Conservation (phyloP, 352 stramenopile genomes). For the Pythium aquatile region DNA sequence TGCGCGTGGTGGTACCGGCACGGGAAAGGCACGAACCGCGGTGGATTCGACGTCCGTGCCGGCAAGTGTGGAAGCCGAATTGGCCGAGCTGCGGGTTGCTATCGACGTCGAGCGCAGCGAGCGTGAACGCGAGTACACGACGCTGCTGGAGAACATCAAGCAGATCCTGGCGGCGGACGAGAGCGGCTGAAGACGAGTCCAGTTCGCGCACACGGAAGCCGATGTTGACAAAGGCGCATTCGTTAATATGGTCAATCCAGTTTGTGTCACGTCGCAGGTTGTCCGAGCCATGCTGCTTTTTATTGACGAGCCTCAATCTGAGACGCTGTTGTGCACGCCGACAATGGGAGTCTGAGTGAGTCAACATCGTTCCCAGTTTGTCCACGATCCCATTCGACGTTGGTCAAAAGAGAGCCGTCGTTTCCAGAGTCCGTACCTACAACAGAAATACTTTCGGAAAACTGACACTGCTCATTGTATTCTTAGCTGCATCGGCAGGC, state of each 20-base stretch:
- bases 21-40: neutral
- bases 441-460: neutral
- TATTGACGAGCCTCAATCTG: no score
- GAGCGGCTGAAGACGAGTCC: neutral
- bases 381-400: neutral
- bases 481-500: neutral
- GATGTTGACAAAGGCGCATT: neutral
- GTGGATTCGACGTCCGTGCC: neutral
- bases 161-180: neutral
- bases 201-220: neutral
- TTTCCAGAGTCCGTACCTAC: no score
- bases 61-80: neutral
- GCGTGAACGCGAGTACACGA: conserved; percentile 1
- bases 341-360: no score
- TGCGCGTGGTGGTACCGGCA: neutral
- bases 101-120: neutral
- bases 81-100: conserved; percentile 11
- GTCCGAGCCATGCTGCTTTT: neutral
- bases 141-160: conserved; percentile 1
- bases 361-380: neutral
- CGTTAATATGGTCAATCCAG: neutral
- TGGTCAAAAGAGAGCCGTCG: neutral
- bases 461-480: neutral
- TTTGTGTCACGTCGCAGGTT: neutral
- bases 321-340: no score